These are phyloP conservation scores for Rhododendron molle DNA, from an alignment of 148 eudicot species.

Conservation along the genomic window DNA sequence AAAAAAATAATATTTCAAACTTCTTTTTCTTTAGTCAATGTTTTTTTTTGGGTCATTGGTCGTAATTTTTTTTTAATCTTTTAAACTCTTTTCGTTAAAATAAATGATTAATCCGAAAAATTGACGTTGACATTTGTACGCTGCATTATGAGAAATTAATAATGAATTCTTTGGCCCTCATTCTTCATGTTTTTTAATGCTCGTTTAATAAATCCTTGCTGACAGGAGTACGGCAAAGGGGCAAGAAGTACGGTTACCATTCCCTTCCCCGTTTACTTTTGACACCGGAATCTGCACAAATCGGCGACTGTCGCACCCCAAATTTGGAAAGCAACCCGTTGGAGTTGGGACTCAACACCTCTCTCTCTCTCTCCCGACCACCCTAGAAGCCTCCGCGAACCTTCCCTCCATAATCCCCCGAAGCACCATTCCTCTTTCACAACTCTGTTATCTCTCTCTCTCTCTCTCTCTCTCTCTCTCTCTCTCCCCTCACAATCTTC, in stretches of 20 bases:
- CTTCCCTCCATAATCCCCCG: not conserved
- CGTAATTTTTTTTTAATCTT: too few relatives aligned
- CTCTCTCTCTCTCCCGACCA: not conserved
- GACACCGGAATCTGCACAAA: not conserved
- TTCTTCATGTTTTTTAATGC: not conserved
- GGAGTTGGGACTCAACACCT: not conserved
- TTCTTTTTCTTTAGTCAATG: too few relatives aligned
- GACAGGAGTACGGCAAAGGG: not conserved
- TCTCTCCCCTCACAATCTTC: not conserved
- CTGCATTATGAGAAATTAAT: too few relatives aligned
- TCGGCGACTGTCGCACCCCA: not conserved
- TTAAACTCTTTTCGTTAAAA: too few relatives aligned
- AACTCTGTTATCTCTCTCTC: not conserved
- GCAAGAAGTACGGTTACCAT: not conserved
- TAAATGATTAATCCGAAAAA: too few relatives aligned
- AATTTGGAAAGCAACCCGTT: not conserved
- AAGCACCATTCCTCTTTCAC: not conserved
- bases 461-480: not conserved
- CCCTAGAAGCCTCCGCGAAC: conserved; percentile 6
- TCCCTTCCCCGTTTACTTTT: not conserved
- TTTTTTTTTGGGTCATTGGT: too few relatives aligned
- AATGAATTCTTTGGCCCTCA: too few relatives aligned
- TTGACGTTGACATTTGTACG: too few relatives aligned
- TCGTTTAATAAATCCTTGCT: not conserved
- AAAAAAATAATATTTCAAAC: too few relatives aligned